Evolutionary conservation across 352 stramenopile genomes (phyloP).

Genomic region (Phytopythium litorale): DNA sequence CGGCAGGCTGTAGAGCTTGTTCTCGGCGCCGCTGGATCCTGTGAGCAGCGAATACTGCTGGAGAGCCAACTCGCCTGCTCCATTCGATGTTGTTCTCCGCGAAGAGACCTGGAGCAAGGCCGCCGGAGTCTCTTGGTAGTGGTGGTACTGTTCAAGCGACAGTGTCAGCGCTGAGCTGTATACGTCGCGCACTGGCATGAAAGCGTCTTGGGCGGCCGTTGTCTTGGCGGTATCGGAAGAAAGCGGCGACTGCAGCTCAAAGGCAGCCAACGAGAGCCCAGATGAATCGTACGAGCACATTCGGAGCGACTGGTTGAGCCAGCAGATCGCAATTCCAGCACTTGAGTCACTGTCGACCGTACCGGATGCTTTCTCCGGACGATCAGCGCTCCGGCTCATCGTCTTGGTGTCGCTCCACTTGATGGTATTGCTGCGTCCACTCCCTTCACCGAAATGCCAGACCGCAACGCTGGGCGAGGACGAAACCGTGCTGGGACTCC

Average conservation of each 20-base stretch:
- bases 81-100: constrained; percentile 14
- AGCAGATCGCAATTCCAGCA: not conserved
- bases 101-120: constrained; percentile 41
- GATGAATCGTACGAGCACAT: not conserved
- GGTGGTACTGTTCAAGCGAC: constrained; percentile 62
- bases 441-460: not conserved
- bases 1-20: constrained; percentile 38
- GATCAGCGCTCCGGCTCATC: not conserved
- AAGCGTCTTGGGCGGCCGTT: not conserved
- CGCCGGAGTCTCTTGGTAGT: constrained; percentile 44
- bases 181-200: constrained; percentile 15
- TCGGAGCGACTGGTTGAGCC: constrained; percentile 2
- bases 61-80: constrained; percentile 26
- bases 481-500: constrained; percentile 10
- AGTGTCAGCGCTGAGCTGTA: constrained; percentile 24
- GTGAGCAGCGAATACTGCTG: constrained; percentile 49
- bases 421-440: not conserved
- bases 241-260: not conserved
- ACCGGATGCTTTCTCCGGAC: not conserved
- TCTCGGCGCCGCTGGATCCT: constrained; percentile 22
- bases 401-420: constrained; percentile 4
- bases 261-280: not conserved
- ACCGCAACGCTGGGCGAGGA: not conserved
- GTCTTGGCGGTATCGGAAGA: too few relatives aligned
- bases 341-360: not conserved